phyloP scores from a whole-genome alignment of 805 yeast genomes.

The Blastobotrys mokoenaii region DNA sequence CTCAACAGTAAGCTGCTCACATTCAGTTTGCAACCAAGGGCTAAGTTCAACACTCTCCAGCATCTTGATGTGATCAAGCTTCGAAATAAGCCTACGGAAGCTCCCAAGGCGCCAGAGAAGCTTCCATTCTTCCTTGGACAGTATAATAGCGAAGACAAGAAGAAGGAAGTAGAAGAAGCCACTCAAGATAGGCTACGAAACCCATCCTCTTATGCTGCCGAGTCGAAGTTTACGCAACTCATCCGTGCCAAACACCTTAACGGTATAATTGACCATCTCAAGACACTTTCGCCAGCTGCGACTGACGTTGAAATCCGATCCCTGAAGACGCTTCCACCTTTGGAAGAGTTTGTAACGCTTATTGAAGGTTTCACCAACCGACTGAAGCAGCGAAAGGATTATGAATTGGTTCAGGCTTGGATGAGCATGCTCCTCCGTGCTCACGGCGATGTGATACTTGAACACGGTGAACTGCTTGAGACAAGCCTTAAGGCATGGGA shows the following conservation, averaged over 20 bases:
- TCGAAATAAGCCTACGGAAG: slow-evolving; percentile 84
- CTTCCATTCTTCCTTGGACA: slow-evolving; percentile 73
- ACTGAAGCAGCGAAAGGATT: slow-evolving; percentile 45
- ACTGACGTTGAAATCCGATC: slow-evolving; percentile 86
- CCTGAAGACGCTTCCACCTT: slow-evolving; percentile 53
- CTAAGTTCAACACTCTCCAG: slow-evolving; percentile 67
- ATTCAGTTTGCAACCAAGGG: slow-evolving; percentile 66
- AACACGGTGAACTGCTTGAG: slow-evolving; percentile 29
- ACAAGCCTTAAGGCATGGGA: slow-evolving; percentile 44
- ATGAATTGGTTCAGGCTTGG: slow-evolving; percentile 76
- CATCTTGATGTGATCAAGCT: slow-evolving; percentile 77
- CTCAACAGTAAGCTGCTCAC: slow-evolving; percentile 58
- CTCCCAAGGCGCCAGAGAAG: slow-evolving; percentile 74
- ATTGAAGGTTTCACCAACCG: slow-evolving; percentile 61
- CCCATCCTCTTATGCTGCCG: slow-evolving; percentile 36
- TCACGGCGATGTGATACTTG: slow-evolving; percentile 72
- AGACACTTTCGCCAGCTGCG: slow-evolving; percentile 60
- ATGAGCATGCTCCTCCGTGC: slow-evolving; percentile 62
- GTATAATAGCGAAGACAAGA: slow-evolving; percentile 25
- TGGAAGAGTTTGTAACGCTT: slow-evolving; percentile 55
- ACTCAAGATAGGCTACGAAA: slow-evolving; percentile 5
- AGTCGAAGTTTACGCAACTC: slow-evolving; percentile 61
- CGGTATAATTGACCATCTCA: slow-evolving; percentile 47
- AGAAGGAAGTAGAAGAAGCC: slow-evolving; percentile 20
- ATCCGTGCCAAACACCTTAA: slow-evolving; percentile 51